Percentiles rank a stretch among this genome's conserved stretches.
These are phyloP conservation scores for Perilla frutescens DNA, from an alignment of 257 asterid genomes.

Conservation along the genomic window DNA sequence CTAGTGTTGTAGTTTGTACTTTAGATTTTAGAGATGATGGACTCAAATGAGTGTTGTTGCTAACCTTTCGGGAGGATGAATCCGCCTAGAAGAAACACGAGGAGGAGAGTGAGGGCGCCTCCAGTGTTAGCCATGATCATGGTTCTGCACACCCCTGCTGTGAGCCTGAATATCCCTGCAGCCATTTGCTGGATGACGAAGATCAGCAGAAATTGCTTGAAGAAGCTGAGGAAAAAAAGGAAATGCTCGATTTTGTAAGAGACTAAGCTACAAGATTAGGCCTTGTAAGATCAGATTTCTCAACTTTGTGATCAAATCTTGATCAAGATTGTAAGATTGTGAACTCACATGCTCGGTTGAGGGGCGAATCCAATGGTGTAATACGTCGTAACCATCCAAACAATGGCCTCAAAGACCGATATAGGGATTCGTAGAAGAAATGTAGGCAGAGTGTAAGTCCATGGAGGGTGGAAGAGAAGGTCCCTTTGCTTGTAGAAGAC, in stretches of 20 bases:
- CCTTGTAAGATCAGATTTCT: background rate
- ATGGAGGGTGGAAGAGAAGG: conserved; percentile 66
- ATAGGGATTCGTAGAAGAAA: conserved; percentile 59
- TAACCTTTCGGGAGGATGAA: conserved; percentile 63
- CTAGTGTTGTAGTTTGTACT: no score
- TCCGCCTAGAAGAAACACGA: conserved; percentile 63
- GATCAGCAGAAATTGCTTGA: conserved; percentile 61
- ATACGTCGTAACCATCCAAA: conserved; percentile 65
- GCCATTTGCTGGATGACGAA: conserved; percentile 64
- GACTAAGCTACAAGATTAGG: background rate
- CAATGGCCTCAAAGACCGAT: conserved; percentile 55
- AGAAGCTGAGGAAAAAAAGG: conserved; percentile 47
- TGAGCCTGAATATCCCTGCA: conserved; percentile 57
- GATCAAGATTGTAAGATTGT: background rate
- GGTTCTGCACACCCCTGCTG: conserved; percentile 58
- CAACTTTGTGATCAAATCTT: background rate
- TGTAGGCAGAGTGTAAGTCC: conserved; percentile 65
- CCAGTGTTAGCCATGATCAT: conserved; percentile 64
- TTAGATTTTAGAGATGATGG: no score
- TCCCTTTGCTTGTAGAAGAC: conserved; percentile 72
- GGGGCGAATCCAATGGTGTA: conserved; percentile 77
- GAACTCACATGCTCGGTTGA: conserved; percentile 54
- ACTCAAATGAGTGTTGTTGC: background rate
- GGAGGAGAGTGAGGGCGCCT: conserved; percentile 55
- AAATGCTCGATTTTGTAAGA: background rate